Evolutionary conservation across 2,329 filamentous ascomycete species (phyloP), one percentile per base, ranked within the genome.

Genomic region (Periglandula ipomoeae): DNA sequence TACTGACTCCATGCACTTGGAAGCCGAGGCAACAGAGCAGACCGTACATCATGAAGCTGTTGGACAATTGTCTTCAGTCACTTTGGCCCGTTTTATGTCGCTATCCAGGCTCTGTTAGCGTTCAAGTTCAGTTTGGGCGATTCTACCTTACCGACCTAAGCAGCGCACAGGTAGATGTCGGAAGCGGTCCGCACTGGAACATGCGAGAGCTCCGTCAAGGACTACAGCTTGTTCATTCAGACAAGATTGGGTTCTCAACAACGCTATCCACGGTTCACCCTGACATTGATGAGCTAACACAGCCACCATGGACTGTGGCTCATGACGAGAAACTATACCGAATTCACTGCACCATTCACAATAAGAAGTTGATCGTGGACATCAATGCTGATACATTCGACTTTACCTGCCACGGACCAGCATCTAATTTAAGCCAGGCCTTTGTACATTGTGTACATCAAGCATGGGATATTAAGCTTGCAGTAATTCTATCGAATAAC

Each of bases 381-480:
- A 50, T 67, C 1, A 56, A 65, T 20, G 58, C 60, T 6, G 38
- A 56, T 4, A 61, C 51, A 0, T 61, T 60, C 20, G 24, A 46
- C 2, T 55, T 59, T 46, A 42, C 43, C 13, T 64, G 57, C 32
- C 52, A 52, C 24, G 53, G 56, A 2, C 27, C 44, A 23, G 30
- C 13, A 5, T 43, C 55, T 11, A 58, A 62, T 13, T 13, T 62
- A 2, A 55, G 53, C 2, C 32, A 48, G n/a, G 42, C 61, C 3
- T 58, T 56, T 30, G 41, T 67, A 2, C 64, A 66, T 24, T 67
- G 64, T 27, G 49, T 58, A 5, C 51, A 50, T 5, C 55, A 58
- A 9, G 58, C 63, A 1, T 67, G 64, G 64, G 64, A 65, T 42
- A 49, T 66, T 24, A 58, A 62, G 15, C 45, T 64, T 13, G 51